These are phyloP conservation scores for Skeletonema tropicum DNA, from an alignment of 108 stramenopile species.

Conservation along the genomic window DNA sequence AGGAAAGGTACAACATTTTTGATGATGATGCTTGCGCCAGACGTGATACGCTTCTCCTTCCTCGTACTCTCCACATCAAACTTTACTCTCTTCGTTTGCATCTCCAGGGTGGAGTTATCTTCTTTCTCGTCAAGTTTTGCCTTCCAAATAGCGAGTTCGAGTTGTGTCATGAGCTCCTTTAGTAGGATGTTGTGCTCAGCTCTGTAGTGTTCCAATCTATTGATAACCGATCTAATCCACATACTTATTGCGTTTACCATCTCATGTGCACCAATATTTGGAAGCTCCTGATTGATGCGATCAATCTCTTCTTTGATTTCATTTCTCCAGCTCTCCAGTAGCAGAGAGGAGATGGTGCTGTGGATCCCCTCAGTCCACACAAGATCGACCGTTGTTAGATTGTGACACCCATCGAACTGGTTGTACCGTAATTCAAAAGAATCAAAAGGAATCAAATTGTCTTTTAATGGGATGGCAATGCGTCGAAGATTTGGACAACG, in stretches of 20 bases:
- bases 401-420: background rate
- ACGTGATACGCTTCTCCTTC: background rate
- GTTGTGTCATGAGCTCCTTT: background rate
- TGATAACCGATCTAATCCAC: background rate
- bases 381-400: background rate
- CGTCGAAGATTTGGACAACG: too few relatives aligned
- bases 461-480: too few relatives aligned
- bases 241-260: background rate
- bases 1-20: background rate
- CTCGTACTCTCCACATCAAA: background rate
- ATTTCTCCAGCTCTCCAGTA: background rate
- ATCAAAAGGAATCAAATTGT: background rate
- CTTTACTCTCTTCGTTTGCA: background rate
- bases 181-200: background rate
- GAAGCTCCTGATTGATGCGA: background rate
- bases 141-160: background rate
- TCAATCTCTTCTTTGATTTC: background rate
- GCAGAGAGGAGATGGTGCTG: background rate
- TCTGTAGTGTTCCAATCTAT: background rate
- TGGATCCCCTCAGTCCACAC: background rate
- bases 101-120: background rate
- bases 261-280: background rate
- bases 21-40: background rate
- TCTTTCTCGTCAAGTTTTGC: background rate
- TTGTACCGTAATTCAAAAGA: background rate